phyloP scores from a whole-genome alignment of 208 protist species.

The Acanthamoeba triangularis region DNA sequence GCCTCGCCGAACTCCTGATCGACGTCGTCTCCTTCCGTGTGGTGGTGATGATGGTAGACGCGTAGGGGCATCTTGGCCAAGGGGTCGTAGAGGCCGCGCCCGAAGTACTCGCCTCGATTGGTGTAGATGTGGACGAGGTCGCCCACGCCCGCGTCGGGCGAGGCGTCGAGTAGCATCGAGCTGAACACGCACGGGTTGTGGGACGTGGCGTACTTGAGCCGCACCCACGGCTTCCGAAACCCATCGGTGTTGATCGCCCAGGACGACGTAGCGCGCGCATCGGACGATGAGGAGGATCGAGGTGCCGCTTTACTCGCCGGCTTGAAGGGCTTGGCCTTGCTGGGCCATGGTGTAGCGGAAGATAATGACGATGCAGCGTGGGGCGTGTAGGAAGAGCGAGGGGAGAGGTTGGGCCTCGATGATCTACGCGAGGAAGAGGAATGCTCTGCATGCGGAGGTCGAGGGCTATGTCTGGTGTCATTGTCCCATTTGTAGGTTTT shows the following conservation, averaged over 20 bases:
- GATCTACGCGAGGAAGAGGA: neutral
- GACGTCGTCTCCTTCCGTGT: neutral
- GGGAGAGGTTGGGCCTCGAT: neutral
- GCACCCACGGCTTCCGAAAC: neutral
- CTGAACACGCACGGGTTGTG: conserved; percentile 52
- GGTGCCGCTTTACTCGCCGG: neutral
- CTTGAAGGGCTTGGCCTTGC: neutral
- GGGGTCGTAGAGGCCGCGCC: conserved; percentile 48
- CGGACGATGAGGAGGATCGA: neutral
- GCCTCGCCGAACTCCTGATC: neutral
- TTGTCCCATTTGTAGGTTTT: neutral
- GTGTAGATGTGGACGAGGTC: conserved; percentile 65
- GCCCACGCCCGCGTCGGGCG: neutral
- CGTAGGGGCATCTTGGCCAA: conserved; percentile 43
- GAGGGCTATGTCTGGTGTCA: neutral
- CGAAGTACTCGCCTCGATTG: conserved; percentile 44
- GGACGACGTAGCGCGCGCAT: neutral
- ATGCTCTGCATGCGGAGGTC: neutral
- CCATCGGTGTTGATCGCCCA: neutral
- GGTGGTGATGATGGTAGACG: neutral
- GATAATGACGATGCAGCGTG: neutral
- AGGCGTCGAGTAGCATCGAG: conserved; percentile 45
- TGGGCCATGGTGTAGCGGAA: neutral
- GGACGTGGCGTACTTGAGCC: conserved; percentile 23
- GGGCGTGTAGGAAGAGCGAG: neutral